Evolutionary conservation across 2,329 filamentous ascomycete species (phyloP), one percentile per base, ranked within the genome.

Genomic region (Colletotrichum sublineola): DNA sequence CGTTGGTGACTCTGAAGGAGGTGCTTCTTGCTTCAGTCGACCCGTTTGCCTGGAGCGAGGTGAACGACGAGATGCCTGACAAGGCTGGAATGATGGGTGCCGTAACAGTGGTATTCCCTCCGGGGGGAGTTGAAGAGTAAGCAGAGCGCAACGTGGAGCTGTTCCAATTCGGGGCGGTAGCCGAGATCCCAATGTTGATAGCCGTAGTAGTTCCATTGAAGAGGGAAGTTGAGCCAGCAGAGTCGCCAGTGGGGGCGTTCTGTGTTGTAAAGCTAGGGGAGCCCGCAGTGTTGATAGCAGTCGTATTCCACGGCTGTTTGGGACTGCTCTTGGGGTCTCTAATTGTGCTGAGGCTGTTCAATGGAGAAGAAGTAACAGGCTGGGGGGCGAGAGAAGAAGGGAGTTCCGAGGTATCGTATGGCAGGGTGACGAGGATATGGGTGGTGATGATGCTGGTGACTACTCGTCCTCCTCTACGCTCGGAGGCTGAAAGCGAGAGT

Each of bases 401-500:
- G 1, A 56, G 38, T 12, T 52, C 60, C 0, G 70, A 46, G 4
- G 44, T 60, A 5, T 24, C 46, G 31, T 61, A 73, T 4, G 70
- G 53, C 1, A 73, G 46, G 0, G 60, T 31, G 20, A 69, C 29
- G 12, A 69, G 58, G 2, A 69, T 40, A 20, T 63, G 64, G 46
- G 53, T 60, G 1, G 66, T 69, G 5, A 69, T 33, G 8, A 64
- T 50, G 15, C 66, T 69, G 2, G 60, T 69, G 46, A 73, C 20
- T 5, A 70, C 40, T 1, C 55, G 55, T 1, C 55, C 61, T 8
- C 38, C 1, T 2, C 11, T 14, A 3, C 7, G 38, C 12, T 38
- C 18, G 14, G 52, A 52, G 1, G 64, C 7, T 0, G 55, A 36
- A 7, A 31, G 0, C 6, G 5, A 42, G 18, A 46, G 14, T 15